Percentiles rank a stretch among this genome's conserved stretches.
Evolutionary conservation across 495 filamentous ascomycete species (phyloP).

Genomic region (Lindgomyces ingoldianus): DNA sequence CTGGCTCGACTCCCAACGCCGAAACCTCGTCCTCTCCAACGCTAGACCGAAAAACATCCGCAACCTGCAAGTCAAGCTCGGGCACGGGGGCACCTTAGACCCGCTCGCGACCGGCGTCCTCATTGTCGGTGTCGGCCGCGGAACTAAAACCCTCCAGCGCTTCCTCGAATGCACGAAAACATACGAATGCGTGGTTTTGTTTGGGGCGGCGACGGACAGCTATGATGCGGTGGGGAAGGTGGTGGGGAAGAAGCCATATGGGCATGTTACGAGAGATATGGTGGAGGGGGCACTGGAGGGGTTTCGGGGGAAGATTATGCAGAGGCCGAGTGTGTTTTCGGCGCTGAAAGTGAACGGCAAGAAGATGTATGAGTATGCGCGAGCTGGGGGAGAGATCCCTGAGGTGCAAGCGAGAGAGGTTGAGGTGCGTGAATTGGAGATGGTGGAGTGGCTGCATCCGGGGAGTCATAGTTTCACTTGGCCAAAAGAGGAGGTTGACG

Average conservation of each 20-base stretch:
- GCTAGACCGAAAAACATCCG: slow-evolving; percentile 52
- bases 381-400: slow-evolving; percentile 82
- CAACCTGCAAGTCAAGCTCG: slow-evolving; percentile 79
- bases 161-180: slow-evolving; percentile 89
- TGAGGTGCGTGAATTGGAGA: slow-evolving; percentile 69
- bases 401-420: slow-evolving; percentile 65
- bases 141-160: slow-evolving; percentile 74
- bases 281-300: slow-evolving; percentile 74
- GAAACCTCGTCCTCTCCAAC: slow-evolving; percentile 56
- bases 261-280: slow-evolving; percentile 72
- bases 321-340: slow-evolving; percentile 90
- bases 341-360: slow-evolving; percentile 89
- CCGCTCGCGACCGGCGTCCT: slow-evolving; percentile 92
- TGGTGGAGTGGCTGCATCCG: slow-evolving; percentile 85
- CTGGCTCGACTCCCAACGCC: slow-evolving; percentile 63
- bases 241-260: slow-evolving; percentile 68
- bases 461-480: slow-evolving; percentile 71
- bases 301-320: slow-evolving; percentile 86
- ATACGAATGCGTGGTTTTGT: slow-evolving; percentile 85
- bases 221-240: slow-evolving; percentile 87
- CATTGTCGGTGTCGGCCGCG: slow-evolving; percentile 80
- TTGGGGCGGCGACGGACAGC: slow-evolving; percentile 89
- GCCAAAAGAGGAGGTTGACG: slow-evolving; percentile 72
- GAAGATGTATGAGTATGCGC: slow-evolving; percentile 90
- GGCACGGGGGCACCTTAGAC: slow-evolving; percentile 94